A percentile compares a stretch with the other conserved stretches of the same genome.
Conservation (phyloP, 495 filamentous ascomycete genomes). For the Penicillium silybi region DNA sequence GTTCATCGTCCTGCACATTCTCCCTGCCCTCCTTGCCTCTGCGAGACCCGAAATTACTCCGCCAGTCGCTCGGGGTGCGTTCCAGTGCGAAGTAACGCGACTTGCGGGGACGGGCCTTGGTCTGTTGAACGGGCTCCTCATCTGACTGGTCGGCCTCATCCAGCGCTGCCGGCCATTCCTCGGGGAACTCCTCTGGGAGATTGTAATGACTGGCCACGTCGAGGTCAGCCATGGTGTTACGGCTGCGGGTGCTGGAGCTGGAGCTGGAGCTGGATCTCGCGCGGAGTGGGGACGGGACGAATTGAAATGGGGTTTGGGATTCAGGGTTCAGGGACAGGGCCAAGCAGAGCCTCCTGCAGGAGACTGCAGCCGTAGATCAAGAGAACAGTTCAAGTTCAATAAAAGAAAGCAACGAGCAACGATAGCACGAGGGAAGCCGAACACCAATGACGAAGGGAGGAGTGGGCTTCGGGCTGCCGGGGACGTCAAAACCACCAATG, state of each 20-base stretch:
- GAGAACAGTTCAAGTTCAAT: background rate
- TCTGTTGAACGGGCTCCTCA: constrained; percentile 51
- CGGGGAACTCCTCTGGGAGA: constrained; percentile 71
- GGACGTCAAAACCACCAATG: constrained; percentile 28
- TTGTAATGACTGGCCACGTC: constrained; percentile 87
- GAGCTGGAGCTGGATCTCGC: background rate
- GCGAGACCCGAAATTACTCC: constrained; percentile 65
- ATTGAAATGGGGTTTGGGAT: constrained; percentile 7
- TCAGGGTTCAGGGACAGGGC: background rate
- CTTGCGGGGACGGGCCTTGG: constrained; percentile 57
- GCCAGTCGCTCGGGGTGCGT: constrained; percentile 61
- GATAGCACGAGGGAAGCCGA: background rate
- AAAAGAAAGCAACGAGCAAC: background rate
- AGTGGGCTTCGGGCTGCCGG: constrained; percentile 28
- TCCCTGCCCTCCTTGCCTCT: constrained; percentile 63
- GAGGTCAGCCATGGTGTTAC: constrained; percentile 55
- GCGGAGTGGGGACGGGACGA: constrained; percentile 7
- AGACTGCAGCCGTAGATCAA: background rate
- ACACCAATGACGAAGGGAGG: constrained; percentile 12
- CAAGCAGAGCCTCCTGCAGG: constrained; percentile 2
- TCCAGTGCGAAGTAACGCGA: constrained; percentile 83
- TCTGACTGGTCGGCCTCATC: constrained; percentile 68
- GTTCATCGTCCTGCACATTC: constrained; percentile 83
- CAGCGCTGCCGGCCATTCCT: constrained; percentile 82
- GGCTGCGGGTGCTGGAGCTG: background rate